These are phyloP conservation scores for Epichloe gansuensis DNA, from an alignment of 2,329 filamentous ascomycete genomes.

Conservation along the genomic window DNA sequence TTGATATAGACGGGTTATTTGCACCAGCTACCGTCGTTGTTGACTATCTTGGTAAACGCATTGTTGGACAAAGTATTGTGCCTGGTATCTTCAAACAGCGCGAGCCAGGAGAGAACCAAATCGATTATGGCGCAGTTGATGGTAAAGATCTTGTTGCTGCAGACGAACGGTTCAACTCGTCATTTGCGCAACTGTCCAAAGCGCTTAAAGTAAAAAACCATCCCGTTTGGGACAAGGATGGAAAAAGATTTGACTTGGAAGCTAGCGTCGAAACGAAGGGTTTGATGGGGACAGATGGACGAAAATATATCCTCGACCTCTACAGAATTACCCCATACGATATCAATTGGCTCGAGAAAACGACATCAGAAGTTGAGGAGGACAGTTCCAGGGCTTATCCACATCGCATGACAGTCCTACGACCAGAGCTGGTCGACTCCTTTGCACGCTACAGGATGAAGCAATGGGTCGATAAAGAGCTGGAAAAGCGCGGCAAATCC, in stretches of 20 bases:
- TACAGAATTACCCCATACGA: conserved; percentile 92
- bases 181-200: conserved; percentile 85
- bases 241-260: conserved; percentile 79
- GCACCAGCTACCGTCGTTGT: conserved; percentile 93
- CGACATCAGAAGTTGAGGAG: conserved; percentile 34
- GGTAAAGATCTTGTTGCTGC: conserved; percentile 91
- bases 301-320: conserved; percentile 94
- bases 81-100: conserved; percentile 98
- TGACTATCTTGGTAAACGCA: conserved; percentile 91
- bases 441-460: conserved; percentile 78
- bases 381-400: conserved; percentile 52
- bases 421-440: conserved; percentile 78
- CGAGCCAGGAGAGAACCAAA: conserved; percentile 94
- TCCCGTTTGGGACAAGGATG: conserved; percentile 94
- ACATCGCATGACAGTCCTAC: conserved; percentile 89
- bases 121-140: conserved; percentile 96
- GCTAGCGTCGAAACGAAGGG: conserved; percentile 97
- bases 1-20: conserved; percentile 89
- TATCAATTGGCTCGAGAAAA: conserved; percentile 77
- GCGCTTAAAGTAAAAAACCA: conserved; percentile 87
- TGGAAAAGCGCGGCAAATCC: conserved; percentile 44
- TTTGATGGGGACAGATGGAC: conserved; percentile 86
- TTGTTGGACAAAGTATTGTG: conserved; percentile 95
- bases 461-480: conserved; percentile 71
- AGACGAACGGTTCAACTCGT: conserved; percentile 69